Evolutionary conservation across 208 protist genomes (phyloP), one percentile per base, ranked within the genome.

Genomic region (Trypanosoma platydactyli): DNA sequence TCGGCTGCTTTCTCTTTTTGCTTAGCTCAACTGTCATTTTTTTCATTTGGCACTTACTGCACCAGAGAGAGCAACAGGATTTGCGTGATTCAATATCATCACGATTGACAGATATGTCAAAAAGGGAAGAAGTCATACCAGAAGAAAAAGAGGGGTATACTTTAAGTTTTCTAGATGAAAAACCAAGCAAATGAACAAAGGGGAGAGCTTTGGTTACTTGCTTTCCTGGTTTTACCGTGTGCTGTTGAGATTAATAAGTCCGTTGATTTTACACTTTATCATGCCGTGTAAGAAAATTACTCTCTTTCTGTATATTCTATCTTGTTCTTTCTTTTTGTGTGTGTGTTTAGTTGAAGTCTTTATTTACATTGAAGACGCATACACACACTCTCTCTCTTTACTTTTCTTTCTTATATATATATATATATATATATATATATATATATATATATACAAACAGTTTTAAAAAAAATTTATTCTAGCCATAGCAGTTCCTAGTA

Each of bases 1-100:
- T 83, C 15, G 56, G 53, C 7, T 79, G 77, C 44, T 83, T 83
- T 52, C 44, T 83, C 12, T 71, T 65, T 66, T 66, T 83, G 50
- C 67, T 82, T 49, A 54, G 44, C 3, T 73, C 71, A 24, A 82
- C 73, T 30, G n/a, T 83, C 15, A 45, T 67, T 22, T 83, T 73
- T 54, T 62, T 76, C 53, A 3, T 18, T 24, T 83, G 72, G 64
- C 66, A 79, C 59, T 40, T 83, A 11, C 20, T 51, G 40, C n/a
- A 73, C 56, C 49, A 22, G 18, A 25, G 13, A 38, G 1, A 24
- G n/a, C 5, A 4, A 5, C 6, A 16, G 44, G 4, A 2, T 33
- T 3, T 56, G 35, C 27, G n/a, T 20, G n/a, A 12, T 24, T 22
- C 22, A 24, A 2, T 0, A 25, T 27, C 16, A 38, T 38, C 33